phyloP scores from a whole-genome alignment of 2,329 filamentous ascomycete genomes.

The Eutypa lata region DNA sequence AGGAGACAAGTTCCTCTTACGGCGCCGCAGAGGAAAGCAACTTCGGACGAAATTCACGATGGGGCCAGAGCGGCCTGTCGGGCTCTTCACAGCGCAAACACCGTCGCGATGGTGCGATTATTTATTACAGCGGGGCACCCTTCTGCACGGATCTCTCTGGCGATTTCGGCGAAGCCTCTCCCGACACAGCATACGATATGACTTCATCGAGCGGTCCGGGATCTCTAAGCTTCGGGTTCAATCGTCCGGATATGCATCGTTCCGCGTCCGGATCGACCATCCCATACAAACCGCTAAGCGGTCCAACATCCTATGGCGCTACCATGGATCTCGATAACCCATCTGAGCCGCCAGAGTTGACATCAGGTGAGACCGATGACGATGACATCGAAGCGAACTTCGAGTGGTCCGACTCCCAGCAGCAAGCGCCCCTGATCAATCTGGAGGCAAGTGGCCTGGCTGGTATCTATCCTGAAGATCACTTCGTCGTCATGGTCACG shows the following conservation, averaged over 20 bases:
- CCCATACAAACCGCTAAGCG: conserved; percentile 47
- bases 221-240: conserved; percentile 19
- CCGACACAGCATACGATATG: conserved; percentile 43
- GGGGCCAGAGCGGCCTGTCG: conserved; percentile 43
- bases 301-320: conserved; percentile 25
- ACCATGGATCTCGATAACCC: conserved; percentile 22
- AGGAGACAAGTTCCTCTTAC: conserved; percentile 46
- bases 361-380: conserved; percentile 30
- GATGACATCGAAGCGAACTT: conserved; percentile 44
- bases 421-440: conserved; percentile 34
- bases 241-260: conserved; percentile 23
- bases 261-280: conserved; percentile 49
- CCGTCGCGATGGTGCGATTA: conserved; percentile 69
- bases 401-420: conserved; percentile 41
- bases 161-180: conserved; percentile 51
- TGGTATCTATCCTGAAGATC: conserved; percentile 60
- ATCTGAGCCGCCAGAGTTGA: conserved; percentile 31
- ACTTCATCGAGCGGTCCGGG: conserved; percentile 37
- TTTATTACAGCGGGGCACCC: conserved; percentile 76
- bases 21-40: conserved; percentile 50
- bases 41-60: conserved; percentile 41
- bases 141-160: conserved; percentile 81
- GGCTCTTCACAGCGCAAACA: conserved; percentile 48
- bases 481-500: conserved; percentile 56
- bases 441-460: conserved; percentile 59